These are phyloP conservation scores for Hypoxylon sp. DNA, from an alignment of 2,329 filamentous ascomycete species.

Conservation along the genomic window DNA sequence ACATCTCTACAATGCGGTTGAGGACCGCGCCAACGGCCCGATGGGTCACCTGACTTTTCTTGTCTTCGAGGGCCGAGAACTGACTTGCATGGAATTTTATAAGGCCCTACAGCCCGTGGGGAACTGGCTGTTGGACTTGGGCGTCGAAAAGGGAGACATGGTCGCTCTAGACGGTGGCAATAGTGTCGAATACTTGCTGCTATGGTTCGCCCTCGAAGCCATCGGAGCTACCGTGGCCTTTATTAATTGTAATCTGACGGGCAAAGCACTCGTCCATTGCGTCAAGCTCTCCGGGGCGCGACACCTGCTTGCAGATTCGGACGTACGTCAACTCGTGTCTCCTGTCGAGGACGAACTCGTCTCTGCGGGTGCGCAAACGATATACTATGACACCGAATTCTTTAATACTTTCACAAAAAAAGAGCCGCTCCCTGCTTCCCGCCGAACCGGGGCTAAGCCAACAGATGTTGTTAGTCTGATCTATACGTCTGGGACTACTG, in stretches of 20 bases:
- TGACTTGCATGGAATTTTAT: constrained; percentile 65
- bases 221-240: constrained; percentile 72
- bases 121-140: constrained; percentile 65
- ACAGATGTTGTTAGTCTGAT: constrained; percentile 66
- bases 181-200: constrained; percentile 69
- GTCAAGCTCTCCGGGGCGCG: constrained; percentile 63
- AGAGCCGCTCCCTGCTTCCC: constrained; percentile 60
- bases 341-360: constrained; percentile 65
- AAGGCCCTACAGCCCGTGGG: constrained; percentile 64
- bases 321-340: constrained; percentile 59
- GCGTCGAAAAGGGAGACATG: constrained; percentile 65
- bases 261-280: constrained; percentile 70
- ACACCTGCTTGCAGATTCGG: constrained; percentile 65
- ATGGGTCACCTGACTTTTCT: constrained; percentile 39
- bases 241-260: constrained; percentile 73
- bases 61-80: constrained; percentile 68
- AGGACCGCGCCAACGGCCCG: constrained; percentile 36
- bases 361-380: constrained; percentile 62
- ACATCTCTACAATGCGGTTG: constrained; percentile 37
- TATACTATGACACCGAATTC: constrained; percentile 57
- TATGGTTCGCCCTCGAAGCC: constrained; percentile 69
- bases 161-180: constrained; percentile 73
- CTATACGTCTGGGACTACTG: constrained; percentile 80
- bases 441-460: constrained; percentile 58
- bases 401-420: constrained; percentile 54